A percentile compares a stretch with the other conserved stretches of the same genome.
phyloP scores from a whole-genome alignment of 73 alveolate species.

The Tetrahymena thermophila region DNA sequence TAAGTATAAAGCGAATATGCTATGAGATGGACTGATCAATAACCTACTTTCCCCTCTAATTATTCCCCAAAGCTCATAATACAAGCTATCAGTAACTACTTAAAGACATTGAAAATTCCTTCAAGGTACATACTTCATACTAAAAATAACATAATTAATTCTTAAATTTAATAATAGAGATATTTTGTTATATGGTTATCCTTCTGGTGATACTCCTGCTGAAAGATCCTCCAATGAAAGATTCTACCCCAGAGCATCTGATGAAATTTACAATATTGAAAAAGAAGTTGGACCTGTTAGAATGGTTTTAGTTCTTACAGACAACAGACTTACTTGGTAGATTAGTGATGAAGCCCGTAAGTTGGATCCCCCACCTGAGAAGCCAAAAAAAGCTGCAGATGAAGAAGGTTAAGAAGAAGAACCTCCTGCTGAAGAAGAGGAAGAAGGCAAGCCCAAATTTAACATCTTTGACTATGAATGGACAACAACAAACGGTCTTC shows the following conservation, averaged over 20 bases:
- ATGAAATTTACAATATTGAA: slow-evolving; percentile 26
- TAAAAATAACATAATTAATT: too few species aligned
- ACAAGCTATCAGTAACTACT: not conserved
- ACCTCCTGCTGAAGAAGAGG: slow-evolving; percentile 35
- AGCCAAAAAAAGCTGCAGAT: slow-evolving; percentile 29
- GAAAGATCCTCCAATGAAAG: slow-evolving; percentile 8
- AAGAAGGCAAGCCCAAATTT: slow-evolving; percentile 28
- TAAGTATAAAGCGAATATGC: not conserved
- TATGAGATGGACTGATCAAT: not conserved
- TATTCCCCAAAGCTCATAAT: not conserved
- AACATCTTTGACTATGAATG: slow-evolving; percentile 36
- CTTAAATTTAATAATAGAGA: slow-evolving; percentile 14
- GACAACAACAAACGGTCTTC: slow-evolving; percentile 18
- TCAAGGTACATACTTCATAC: not conserved
- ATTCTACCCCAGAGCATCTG: slow-evolving; percentile 40
- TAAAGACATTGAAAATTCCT: not conserved
- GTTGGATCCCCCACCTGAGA: slow-evolving; percentile 28
- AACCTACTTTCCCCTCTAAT: not conserved
- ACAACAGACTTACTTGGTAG: slow-evolving; percentile 4
- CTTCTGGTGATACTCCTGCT: slow-evolving; percentile 37
- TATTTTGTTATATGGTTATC: slow-evolving; percentile 41
- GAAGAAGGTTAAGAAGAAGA: slow-evolving; percentile 34
- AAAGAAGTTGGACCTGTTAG: slow-evolving; percentile 17
- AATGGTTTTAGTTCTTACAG: slow-evolving; percentile 26
- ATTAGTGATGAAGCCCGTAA: slow-evolving; percentile 24